Evolutionary conservation across 2,329 filamentous ascomycete genomes (phyloP).

Genomic region (Canariomyces notabilis): DNA sequence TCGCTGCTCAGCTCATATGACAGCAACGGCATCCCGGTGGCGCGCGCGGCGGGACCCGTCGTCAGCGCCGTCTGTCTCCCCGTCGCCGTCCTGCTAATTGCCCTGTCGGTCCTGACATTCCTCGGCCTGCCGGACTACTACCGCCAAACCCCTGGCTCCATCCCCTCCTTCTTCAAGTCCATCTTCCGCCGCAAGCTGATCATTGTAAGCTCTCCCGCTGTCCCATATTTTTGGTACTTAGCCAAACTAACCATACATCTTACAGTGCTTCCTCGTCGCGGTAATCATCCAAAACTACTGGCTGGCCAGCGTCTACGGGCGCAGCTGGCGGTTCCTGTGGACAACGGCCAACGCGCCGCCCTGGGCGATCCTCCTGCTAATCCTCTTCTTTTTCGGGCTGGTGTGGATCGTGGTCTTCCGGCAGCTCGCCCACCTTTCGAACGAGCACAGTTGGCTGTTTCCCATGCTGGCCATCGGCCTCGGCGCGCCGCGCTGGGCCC

Average conservation of each 20-base stretch:
- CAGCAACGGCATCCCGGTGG: constrained; percentile 35
- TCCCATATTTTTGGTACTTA: too few relatives aligned
- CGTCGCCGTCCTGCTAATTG: constrained; percentile 51
- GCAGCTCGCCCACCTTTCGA: constrained; percentile 49
- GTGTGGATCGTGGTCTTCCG: constrained; percentile 51
- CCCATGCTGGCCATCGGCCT: constrained; percentile 62
- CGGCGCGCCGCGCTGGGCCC: constrained; percentile 59
- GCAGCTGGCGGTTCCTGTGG: constrained; percentile 63
- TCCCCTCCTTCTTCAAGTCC: constrained; percentile 60
- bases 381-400: constrained; percentile 47
- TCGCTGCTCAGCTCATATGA: constrained; percentile 43
- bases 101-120: constrained; percentile 48
- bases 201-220: constrained; percentile 6
- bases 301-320: constrained; percentile 58
- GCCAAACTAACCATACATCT: background rate
- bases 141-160: constrained; percentile 55
- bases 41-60: constrained; percentile 30
- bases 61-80: constrained; percentile 49
- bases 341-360: constrained; percentile 46
- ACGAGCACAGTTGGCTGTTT: constrained; percentile 58
- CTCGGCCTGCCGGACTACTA: constrained; percentile 61
- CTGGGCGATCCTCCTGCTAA: constrained; percentile 52
- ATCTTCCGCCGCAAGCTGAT: constrained; percentile 59
- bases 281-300: constrained; percentile 63
- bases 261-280: constrained; percentile 59